Evolutionary conservation across 2,329 filamentous ascomycete genomes (phyloP).

Genomic region (Xylaria sp.): DNA sequence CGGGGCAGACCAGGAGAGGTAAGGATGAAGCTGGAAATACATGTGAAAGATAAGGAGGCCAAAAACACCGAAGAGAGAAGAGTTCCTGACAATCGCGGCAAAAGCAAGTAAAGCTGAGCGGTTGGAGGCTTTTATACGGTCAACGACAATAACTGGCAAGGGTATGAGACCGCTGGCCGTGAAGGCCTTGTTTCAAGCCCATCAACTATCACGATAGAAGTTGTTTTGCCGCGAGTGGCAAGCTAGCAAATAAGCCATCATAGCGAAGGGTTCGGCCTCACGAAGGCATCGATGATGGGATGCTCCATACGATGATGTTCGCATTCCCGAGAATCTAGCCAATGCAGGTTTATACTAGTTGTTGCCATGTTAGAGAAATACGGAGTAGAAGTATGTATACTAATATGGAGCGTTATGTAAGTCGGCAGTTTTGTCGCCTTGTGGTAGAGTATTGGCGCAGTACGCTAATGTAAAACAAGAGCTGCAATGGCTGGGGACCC

Average conservation of each 20-base stretch:
- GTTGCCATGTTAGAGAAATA: neutral
- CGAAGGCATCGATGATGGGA: neutral
- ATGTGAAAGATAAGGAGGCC: neutral
- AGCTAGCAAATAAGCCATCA: conserved; percentile 14
- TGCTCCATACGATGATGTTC: conserved; percentile 1
- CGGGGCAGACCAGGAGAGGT: neutral
- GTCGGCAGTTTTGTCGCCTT: conserved; percentile 5
- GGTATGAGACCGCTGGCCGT: neutral
- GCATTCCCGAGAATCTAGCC: conserved; percentile 2
- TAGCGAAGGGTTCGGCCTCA: conserved; percentile 13
- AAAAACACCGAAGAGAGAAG: neutral
- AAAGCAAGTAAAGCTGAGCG: neutral
- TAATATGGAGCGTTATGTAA: neutral
- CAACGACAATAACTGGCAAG: neutral
- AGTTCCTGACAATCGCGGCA: neutral
- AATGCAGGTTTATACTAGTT: conserved; percentile 9
- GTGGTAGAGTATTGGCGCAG: neutral
- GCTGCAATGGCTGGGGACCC: neutral
- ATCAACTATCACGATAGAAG: neutral
- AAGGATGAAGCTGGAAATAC: neutral
- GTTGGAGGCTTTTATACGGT: neutral
- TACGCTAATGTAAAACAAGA: neutral
- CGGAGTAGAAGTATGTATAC: neutral
- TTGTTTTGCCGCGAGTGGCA: neutral
- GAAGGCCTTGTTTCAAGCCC: neutral